Percentiles rank a stretch among this genome's conserved stretches.
These are phyloP conservation scores for Capsella bursapastoris DNA, from an alignment of 345 rosid species.

Conservation along the genomic window DNA sequence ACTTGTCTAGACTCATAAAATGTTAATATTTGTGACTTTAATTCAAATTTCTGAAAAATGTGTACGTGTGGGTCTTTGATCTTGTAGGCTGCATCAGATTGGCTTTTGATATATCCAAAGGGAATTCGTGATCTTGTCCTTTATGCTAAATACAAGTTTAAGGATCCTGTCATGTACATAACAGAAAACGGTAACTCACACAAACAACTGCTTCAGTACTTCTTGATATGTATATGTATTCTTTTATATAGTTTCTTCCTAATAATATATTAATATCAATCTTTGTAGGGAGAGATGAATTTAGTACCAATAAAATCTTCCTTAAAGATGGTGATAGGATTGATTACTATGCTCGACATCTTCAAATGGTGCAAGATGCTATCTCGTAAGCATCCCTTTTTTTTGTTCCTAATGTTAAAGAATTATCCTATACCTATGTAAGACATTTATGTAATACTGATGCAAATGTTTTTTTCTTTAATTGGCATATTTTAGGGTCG, in stretches of 20 bases:
- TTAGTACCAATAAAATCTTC: conserved; percentile 22
- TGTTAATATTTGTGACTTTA: neutral
- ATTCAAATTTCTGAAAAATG: neutral
- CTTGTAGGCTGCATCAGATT: conserved; percentile 54
- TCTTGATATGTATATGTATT: neutral
- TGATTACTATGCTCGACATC: conserved; percentile 45
- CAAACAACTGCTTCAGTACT: neutral
- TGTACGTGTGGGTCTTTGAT: neutral
- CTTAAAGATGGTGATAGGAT: conserved; percentile 44
- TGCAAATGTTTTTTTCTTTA: conserved; percentile 6
- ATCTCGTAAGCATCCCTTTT: conserved; percentile 44
- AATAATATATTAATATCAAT: neutral
- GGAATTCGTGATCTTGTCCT: conserved; percentile 55
- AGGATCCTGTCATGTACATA: conserved; percentile 54
- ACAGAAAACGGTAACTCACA: conserved; percentile 63
- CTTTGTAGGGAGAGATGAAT: conserved; percentile 45
- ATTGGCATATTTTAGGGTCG: conserved; percentile 41
- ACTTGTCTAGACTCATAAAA: conserved; percentile 1
- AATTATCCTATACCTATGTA: neutral
- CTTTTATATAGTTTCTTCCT: neutral
- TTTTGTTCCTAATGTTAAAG: neutral
- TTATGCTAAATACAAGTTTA: conserved; percentile 53
- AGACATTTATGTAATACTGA: neutral
- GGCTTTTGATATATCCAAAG: conserved; percentile 63
- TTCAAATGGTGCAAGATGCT: conserved; percentile 44